Evolutionary conservation across 805 yeast genomes (phyloP).

Genomic region (Wickerhamomyces kurtzmanii): DNA sequence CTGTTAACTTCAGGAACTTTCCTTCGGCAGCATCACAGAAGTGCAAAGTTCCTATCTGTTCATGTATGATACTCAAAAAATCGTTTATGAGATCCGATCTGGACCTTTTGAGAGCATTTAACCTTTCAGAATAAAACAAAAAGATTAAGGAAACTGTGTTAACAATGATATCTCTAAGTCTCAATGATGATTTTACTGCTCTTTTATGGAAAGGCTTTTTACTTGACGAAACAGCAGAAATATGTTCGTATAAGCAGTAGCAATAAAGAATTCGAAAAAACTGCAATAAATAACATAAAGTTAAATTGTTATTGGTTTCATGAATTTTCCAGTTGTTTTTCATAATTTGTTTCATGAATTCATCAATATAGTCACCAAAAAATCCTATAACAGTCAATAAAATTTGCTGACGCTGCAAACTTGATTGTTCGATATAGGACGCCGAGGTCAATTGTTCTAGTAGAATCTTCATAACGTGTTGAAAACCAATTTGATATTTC

Average conservation of each 20-base stretch:
- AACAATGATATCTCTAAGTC: conserved; percentile 34
- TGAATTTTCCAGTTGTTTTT: conserved; percentile 24
- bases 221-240: conserved; percentile 25
- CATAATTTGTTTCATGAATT: conserved; percentile 20
- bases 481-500: conserved; percentile 39
- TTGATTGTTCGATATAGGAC: conserved; percentile 12
- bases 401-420: conserved; percentile 25
- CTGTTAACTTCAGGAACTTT: conserved; percentile 47
- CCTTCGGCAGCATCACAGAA: conserved; percentile 65
- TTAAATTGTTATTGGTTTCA: conserved; percentile 1
- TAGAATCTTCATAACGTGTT: conserved; percentile 37
- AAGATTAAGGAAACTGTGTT: conserved; percentile 26
- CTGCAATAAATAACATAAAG: conserved; percentile 15
- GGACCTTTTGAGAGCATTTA: background rate
- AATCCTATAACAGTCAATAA: conserved; percentile 43
- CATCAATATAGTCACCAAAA: conserved; percentile 38
- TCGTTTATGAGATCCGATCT: conserved; percentile 25
- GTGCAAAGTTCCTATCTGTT: conserved; percentile 57
- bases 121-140: conserved; percentile 21
- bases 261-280: conserved; percentile 35
- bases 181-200: conserved; percentile 32
- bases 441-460: conserved; percentile 23
- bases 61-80: conserved; percentile 55
- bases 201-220: conserved; percentile 30
- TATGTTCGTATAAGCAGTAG: conserved; percentile 44